Evolutionary conservation across 208 protist genomes (phyloP).

Genomic region (Wallacemonas sp.): DNA sequence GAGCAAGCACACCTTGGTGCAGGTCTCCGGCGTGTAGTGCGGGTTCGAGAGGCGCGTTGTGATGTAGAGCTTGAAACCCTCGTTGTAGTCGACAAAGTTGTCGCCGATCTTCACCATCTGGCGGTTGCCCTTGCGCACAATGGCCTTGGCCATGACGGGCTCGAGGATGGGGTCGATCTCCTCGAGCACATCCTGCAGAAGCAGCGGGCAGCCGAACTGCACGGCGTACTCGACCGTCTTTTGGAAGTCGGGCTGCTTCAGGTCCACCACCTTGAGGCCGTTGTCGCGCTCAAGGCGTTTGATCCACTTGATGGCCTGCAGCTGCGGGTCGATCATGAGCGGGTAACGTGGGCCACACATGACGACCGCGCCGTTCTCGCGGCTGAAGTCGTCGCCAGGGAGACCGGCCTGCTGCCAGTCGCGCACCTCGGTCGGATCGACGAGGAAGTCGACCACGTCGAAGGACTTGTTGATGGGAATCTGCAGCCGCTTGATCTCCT

Average conservation of each 20-base stretch:
- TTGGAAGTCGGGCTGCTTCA: slow-evolving; percentile 95
- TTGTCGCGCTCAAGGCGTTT: slow-evolving; percentile 95
- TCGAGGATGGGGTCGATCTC: slow-evolving; percentile 98
- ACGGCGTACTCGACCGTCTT: slow-evolving; percentile 97
- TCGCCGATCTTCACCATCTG: slow-evolving; percentile 96
- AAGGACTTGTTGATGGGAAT: slow-evolving; percentile 88
- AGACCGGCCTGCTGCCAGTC: slow-evolving; percentile 98
- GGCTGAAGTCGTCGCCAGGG: slow-evolving; percentile 95
- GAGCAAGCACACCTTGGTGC: slow-evolving; percentile 96
- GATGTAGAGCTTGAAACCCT: slow-evolving; percentile 97
- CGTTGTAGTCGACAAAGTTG: slow-evolving; percentile 97
- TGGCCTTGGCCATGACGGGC: slow-evolving; percentile 94
- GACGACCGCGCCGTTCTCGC: slow-evolving; percentile 98
- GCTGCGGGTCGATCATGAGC: slow-evolving; percentile 99
- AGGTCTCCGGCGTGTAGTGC: slow-evolving; percentile 98
- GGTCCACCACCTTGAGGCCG: slow-evolving; percentile 94
- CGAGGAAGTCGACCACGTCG: slow-evolving; percentile 94
- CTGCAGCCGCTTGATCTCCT: slow-evolving; percentile 83
- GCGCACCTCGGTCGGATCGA: slow-evolving; percentile 94
- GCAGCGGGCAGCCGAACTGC: slow-evolving; percentile 95
- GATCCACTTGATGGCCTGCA: slow-evolving; percentile 99
- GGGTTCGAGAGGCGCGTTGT: slow-evolving; percentile 98
- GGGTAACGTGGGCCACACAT: slow-evolving; percentile 95
- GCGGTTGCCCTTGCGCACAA: slow-evolving; percentile 93
- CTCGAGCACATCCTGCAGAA: slow-evolving; percentile 97